Evolutionary conservation across 2,329 filamentous ascomycete genomes (phyloP), one percentile per base, ranked within the genome.

Genomic region (Aspergillus aculeatus): DNA sequence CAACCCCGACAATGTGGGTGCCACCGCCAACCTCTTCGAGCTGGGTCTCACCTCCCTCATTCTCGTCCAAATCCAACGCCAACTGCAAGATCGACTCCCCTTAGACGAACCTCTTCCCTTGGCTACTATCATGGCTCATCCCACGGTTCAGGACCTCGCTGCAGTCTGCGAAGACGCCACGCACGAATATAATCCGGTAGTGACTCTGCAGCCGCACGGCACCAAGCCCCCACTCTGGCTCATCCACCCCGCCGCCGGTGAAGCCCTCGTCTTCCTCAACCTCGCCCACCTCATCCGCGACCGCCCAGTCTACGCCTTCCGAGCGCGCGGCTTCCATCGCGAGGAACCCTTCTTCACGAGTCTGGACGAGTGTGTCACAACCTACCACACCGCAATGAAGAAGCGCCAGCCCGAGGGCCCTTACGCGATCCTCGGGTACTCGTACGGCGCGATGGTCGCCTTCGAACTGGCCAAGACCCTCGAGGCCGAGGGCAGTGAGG

Each of bases 381-480:
- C 66, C 0, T 85, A 84, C 64, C 60, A 70, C 7, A 38, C 53
- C 0, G 75, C 77, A 0, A 78, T 85, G 32, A 73, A 73, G n/a
- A 29, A 56, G 4, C 59, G 57, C 1, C 82, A 85, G 61, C 81
- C 82, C 0, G n/a, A 68, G 0, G 82, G 83, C 0, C 82, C 82
- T 0, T 85, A 85, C 60, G 78, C 78, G 1, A 66, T 85, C 1
- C 78, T 79, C 0, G 82, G 83, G 1, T 84, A 84, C 64, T 79
- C 74, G 4, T 84, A 80, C 63, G 82, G 83, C 2, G 64, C 73
- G 0, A 82, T 82, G 66, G 57, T 84, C 0, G 79, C 81, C 0
- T 85, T 83, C 60, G 82, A 84, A 65, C 68, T 81, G 0, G 71
- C 76, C 7, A 84, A 84, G 68, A 26, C 60, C 2, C 73, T 84